Evolutionary conservation across 2,329 filamentous ascomycete genomes (phyloP), one percentile per base, ranked within the genome.

Genomic region (Myriosclerotinia duriaeana): DNA sequence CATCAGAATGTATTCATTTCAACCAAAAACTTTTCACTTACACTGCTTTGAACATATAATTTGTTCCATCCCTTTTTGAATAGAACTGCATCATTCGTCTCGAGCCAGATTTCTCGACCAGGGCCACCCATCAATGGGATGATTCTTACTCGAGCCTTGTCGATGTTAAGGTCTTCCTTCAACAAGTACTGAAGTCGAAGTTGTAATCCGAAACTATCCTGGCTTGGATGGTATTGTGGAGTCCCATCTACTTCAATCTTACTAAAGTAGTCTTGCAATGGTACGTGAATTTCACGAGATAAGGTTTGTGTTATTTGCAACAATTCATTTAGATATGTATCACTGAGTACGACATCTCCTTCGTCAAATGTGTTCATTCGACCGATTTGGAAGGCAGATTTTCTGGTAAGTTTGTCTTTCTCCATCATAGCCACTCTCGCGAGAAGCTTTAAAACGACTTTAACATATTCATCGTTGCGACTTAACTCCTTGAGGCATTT

Each of bases 401-500:
- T 79, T 12, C 77, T 78, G 38, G 77, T 74, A 6, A 83, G 74
- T 34, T 80, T 79, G 22, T 85, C 83, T 61, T 79, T 81, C 69
- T 88, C 82, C 0, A 82, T 81, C 0, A 79, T 79, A 5, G 85
- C 88, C 0, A 86, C 84, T 74, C 91, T 93, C 9, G 85, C 85
- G 14, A 95, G 79, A 1, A 97, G 80, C 72, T 90, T 89, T 17
- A 97, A 81, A 11, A 92, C 83, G 11, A 91, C 88, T 34, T 86
- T 85, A 20, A 93, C 87, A 73, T 93, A 96, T 69, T 96, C 92
- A 63, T 94, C 90, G 68, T 87, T 87, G 17, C 87, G 86, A 59
- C 89, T 83, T 38, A 97, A 83, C 72, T 91, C 85, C 70, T 90
- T 89, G 38, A 99, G 82, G 76, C 93, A 98, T 59, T 86, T 85